Percentiles rank a stretch among this genome's conserved stretches.
Conservation (phyloP, 169 alveolate genomes). For the Plasmodium sp. region DNA sequence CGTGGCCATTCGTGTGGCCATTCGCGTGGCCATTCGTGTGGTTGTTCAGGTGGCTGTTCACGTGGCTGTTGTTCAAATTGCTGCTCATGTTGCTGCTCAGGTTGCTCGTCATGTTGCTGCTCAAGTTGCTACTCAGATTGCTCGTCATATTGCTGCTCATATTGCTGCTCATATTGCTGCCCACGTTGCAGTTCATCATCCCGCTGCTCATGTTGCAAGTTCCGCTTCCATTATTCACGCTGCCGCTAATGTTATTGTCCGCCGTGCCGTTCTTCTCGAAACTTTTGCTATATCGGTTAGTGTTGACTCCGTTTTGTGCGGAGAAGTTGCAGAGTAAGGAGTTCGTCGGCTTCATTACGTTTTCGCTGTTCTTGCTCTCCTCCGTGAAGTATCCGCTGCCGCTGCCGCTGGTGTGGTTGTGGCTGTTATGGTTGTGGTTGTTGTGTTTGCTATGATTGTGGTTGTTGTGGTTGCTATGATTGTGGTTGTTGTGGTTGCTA, state of each 20-base stretch:
- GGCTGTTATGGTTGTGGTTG: not conserved
- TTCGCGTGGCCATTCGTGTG: not conserved
- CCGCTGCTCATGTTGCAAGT: not conserved
- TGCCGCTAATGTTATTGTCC: not conserved
- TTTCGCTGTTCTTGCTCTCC: not conserved
- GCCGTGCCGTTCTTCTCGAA: not conserved
- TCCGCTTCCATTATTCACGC: not conserved
- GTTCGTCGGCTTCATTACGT: not conserved
- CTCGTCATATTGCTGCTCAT: not conserved
- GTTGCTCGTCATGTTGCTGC: not conserved
- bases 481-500: not conserved
- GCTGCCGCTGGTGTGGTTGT: not conserved
- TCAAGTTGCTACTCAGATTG: not conserved
- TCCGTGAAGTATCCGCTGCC: not conserved
- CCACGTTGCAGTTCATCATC: not conserved
- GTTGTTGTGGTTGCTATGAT: not conserved
- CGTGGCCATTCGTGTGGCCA: not conserved
- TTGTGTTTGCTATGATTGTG: not conserved
- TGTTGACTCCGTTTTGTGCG: not conserved
- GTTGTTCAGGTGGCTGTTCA: not conserved
- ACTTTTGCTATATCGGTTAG: not conserved
- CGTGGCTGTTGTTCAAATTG: not conserved
- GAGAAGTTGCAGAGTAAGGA: not conserved
- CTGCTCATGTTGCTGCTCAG: not conserved
- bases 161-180: not conserved